These are phyloP conservation scores for Cyanidium caldarium DNA, from an alignment of 23 red algal species.

Conservation along the genomic window DNA sequence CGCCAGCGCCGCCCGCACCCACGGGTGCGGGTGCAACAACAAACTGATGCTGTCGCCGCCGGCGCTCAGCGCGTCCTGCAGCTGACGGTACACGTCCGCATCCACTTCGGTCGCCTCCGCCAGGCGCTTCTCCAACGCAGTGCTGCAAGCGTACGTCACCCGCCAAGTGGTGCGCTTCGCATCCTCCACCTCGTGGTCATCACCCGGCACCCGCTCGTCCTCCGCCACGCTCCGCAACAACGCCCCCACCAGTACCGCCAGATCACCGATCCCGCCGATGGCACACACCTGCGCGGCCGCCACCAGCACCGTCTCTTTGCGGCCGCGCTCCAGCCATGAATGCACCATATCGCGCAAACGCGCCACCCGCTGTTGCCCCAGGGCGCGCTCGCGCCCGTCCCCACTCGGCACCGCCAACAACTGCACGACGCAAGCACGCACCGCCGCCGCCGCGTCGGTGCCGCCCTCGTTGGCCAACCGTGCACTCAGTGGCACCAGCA, in stretches of 20 bases:
- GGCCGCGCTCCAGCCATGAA: background rate
- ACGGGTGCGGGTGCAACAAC: slow-evolving; percentile 1
- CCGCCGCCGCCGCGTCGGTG: background rate
- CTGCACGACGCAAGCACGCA: background rate
- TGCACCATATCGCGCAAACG: background rate
- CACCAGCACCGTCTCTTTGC: background rate
- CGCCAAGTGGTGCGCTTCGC: background rate
- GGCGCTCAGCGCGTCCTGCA: background rate
- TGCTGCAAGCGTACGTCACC: background rate
- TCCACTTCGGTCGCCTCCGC: background rate
- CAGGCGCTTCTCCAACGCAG: background rate
- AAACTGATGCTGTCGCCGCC: background rate
- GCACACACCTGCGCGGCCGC: background rate
- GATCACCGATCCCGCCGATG: background rate
- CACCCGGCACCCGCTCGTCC: background rate
- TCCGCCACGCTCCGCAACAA: too few relatives aligned
- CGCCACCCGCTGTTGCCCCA: background rate
- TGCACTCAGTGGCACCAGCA: background rate
- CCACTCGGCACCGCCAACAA: background rate
- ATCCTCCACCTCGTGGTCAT: background rate
- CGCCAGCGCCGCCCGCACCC: background rate
- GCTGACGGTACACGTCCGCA: too few relatives aligned
- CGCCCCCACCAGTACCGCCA: background rate
- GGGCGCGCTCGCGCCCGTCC: background rate
- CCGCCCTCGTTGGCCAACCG: background rate